Percentiles rank a stretch among this genome's conserved stretches.
Evolutionary conservation across 2,329 filamentous ascomycete species (phyloP).

Genomic region (Colletotrichum sp.): DNA sequence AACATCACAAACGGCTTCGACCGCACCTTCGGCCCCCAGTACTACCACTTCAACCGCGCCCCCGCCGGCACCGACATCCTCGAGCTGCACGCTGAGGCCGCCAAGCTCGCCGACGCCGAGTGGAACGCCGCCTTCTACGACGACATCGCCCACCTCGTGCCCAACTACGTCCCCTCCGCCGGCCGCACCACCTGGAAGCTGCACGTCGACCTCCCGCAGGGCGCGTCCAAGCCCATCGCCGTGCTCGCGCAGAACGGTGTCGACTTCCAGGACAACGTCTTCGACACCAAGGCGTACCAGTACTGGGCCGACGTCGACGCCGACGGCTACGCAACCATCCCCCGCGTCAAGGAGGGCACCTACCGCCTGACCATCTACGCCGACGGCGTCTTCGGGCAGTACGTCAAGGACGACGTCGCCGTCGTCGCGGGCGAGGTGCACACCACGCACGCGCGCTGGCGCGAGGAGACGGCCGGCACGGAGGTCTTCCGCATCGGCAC

Average conservation of each 20-base stretch:
- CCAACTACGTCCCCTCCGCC: slow-evolving; percentile 61
- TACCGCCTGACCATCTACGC: slow-evolving; percentile 70
- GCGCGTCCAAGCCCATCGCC: slow-evolving; percentile 53
- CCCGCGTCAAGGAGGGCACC: slow-evolving; percentile 56
- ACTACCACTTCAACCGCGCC: slow-evolving; percentile 65
- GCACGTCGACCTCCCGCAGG: slow-evolving; percentile 54
- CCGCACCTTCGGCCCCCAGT: slow-evolving; percentile 65
- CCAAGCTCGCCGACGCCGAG: slow-evolving; percentile 49
- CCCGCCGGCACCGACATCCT: slow-evolving; percentile 47
- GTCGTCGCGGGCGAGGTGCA: slow-evolving; percentile 45
- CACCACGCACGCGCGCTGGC: slow-evolving; percentile 50
- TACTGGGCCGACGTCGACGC: slow-evolving; percentile 58
- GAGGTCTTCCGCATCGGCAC: slow-evolving; percentile 69
- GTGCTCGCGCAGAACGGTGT: slow-evolving; percentile 54
- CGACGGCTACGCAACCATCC: slow-evolving; percentile 51
- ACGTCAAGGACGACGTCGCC: slow-evolving; percentile 51
- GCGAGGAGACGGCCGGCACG: slow-evolving; percentile 57
- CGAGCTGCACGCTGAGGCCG: slow-evolving; percentile 58
- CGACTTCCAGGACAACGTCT: slow-evolving; percentile 63
- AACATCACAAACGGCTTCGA: slow-evolving; percentile 68
- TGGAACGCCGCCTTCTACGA: slow-evolving; percentile 70
- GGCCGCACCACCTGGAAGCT: slow-evolving; percentile 55
- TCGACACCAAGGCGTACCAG: slow-evolving; percentile 54
- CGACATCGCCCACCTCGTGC: slow-evolving; percentile 62
- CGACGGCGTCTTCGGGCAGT: slow-evolving; percentile 66